Conservation (phyloP, 371 early-diverging fungal species). For the Capillidium heterosporum region DNA sequence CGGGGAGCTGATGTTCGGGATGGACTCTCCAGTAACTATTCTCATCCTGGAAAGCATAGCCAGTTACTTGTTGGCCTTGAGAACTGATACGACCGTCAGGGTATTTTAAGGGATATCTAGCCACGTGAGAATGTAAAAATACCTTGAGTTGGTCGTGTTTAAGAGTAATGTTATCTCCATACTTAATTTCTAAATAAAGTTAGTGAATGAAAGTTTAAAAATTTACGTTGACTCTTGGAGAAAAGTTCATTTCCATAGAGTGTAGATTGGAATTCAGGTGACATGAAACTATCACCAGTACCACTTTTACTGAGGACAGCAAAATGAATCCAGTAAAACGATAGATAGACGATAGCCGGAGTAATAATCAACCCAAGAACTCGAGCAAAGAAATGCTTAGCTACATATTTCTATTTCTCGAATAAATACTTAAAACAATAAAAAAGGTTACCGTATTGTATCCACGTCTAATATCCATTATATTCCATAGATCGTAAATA, state of each 20-base stretch:
- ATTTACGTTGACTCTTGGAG: slow-evolving; percentile 6
- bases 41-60: slow-evolving; percentile 45
- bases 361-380: slow-evolving; percentile 58
- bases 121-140: slow-evolving; percentile 68
- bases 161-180: slow-evolving; percentile 59
- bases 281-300: slow-evolving; percentile 85
- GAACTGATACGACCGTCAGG: slow-evolving; percentile 83
- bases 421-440: not conserved
- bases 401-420: slow-evolving; percentile 9
- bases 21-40: slow-evolving; percentile 74
- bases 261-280: slow-evolving; percentile 69
- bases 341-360: slow-evolving; percentile 65
- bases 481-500: slow-evolving; percentile 77
- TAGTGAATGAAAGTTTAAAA: not conserved
- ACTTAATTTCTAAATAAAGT: slow-evolving; percentile 42
- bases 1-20: slow-evolving; percentile 22
- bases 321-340: slow-evolving; percentile 80
- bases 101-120: slow-evolving; percentile 75
- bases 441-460: slow-evolving; percentile 32
- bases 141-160: slow-evolving; percentile 51
- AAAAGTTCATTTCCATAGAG: slow-evolving; percentile 48
- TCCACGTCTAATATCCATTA: slow-evolving; percentile 67
- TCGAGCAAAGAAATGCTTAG: slow-evolving; percentile 40
- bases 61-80: slow-evolving; percentile 84
- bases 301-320: slow-evolving; percentile 46